Base-by-base conservation (phyloP, 2,329 filamentous ascomycete species). In the Cordyceps cicadae region DNA sequence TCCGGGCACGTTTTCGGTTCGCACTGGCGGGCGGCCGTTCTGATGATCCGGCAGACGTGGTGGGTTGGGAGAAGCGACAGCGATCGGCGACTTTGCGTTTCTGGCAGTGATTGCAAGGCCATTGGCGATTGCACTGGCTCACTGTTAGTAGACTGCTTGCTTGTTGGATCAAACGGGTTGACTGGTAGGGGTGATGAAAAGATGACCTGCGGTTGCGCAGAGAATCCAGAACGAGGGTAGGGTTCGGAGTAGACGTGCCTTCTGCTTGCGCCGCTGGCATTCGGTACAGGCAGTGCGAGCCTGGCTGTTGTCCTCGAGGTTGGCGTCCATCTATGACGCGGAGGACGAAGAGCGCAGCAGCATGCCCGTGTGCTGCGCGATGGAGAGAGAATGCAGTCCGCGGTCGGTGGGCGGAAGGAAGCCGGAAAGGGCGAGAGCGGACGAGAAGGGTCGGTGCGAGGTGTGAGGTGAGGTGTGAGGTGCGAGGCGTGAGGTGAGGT, bases 221-320 rank as follows among this genome's bases (percentile, higher is more conserved):
- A 29, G n/a, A 29, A n/a, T 12, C 21, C 15, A 6, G n/a, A n/a
- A 7, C 32, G 39, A 46, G 11, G 41, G 45, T 29, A 24, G 24
- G 15, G 21, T 56, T 46, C 17, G 29, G 21, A 19, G n/a, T 43
- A 15, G 50, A 57, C 49, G n/a, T 46, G 73, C 73, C 68, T 72
- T 75, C 67, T 75, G 73, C 66, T 75, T 75, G 54, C 73, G 71
- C 17, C 73, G 70, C 43, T 70, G 67, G 60, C 73, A 79, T 66
- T 79, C 77, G 3, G 76, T 75, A 63, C 77, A 79, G 52, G 77
- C 76, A 19, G 71, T 64, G 48, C 71, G 70, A 52, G 60, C 49
- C 24, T 62, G 61, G n/a, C 53, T 59, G 53, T 50, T 62, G 12
- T 67, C 64, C 19, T 51, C 49, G 41, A 61, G 26, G 21, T 50